Evolutionary conservation across 2,329 filamentous ascomycete genomes (phyloP).

Genomic region (Cercospora zeae-maydis): DNA sequence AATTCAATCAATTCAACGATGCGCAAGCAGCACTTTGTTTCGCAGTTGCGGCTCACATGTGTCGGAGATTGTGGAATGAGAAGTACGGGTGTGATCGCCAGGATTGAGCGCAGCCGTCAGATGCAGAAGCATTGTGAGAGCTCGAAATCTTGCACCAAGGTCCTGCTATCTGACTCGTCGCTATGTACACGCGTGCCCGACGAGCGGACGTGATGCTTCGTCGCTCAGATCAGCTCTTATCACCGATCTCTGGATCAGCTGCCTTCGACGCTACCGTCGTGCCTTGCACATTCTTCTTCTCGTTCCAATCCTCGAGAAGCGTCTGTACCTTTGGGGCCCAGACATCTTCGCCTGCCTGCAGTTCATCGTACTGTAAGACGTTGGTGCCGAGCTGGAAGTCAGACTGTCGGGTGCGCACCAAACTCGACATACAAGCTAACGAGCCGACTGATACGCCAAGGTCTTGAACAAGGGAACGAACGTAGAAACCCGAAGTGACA

Average conservation of each 20-base stretch:
- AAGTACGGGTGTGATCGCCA: no score
- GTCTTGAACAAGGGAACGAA: slow-evolving; percentile 89
- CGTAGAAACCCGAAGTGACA: slow-evolving; percentile 94
- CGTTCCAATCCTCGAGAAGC: slow-evolving; percentile 47
- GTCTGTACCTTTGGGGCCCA: slow-evolving; percentile 72
- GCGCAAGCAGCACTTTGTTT: no score
- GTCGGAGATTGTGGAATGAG: no score
- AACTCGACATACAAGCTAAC: slow-evolving; percentile 78
- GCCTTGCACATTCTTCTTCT: background rate
- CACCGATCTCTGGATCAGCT: background rate
- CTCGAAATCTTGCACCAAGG: no score
- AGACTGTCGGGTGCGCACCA: slow-evolving; percentile 76
- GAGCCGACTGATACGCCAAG: slow-evolving; percentile 78
- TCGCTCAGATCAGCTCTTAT: background rate
- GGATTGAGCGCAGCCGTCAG: no score
- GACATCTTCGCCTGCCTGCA: slow-evolving; percentile 70
- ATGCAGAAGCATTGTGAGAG: no score
- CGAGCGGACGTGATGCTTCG: no score
- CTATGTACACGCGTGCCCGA: no score
- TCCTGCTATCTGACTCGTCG: no score
- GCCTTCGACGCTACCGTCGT: background rate
- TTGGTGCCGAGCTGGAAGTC: slow-evolving; percentile 72
- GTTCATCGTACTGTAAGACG: slow-evolving; percentile 73
- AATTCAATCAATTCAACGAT: no score
- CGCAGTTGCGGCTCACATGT: background rate